Evolutionary conservation across 169 alveolate species (phyloP), one percentile per base, ranked within the genome.

Genomic region (Eimeria acervulina): DNA sequence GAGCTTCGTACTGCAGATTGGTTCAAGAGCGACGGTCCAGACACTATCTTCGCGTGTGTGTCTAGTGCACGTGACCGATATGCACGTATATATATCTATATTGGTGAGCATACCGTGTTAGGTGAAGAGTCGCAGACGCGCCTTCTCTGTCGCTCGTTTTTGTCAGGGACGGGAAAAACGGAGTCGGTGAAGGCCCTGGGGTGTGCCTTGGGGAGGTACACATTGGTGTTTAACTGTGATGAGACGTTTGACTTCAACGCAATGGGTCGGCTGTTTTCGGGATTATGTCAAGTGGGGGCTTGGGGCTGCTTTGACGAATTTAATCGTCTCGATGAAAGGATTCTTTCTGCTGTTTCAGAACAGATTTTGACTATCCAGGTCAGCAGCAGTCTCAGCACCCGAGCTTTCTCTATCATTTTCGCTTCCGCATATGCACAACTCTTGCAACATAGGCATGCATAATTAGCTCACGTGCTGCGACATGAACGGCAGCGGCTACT

Each of bases 281-380:
- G 99, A 66, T 96, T 98, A 23, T 98, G 99, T 42, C 97, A 95
- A 91, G 99, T 98, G 10, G 99, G 99, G 44, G 99, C 99, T 12
- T 99, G 99, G 99, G 99, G 99, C 40, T 99, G 99, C 96, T 99
- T 99, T 94, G 99, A 99, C 97, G 99, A 99, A 97, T 99, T 99
- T 95, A 99, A 99, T 90, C 97, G 99, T 80, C 98, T 99, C 38
- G 97, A 98, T 84, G 99, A 98, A 95, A 99, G 98, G 85, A 98
- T 98, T 94, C 97, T 99, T 81, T 97, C 99, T 31, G 99, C 99
- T 59, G 98, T 99, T 95, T 98, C 99, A 1, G 98, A 98, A 95
- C 98, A 98, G 93, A 98, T 99, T 91, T 98, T 98, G 97, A 91
- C 98, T 98, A 44, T 99, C 97, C 92, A 91, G 91, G 95, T 91